These are phyloP conservation scores for Physocladia obscura DNA, from an alignment of 192 early-diverging fungal species.

Conservation along the genomic window DNA sequence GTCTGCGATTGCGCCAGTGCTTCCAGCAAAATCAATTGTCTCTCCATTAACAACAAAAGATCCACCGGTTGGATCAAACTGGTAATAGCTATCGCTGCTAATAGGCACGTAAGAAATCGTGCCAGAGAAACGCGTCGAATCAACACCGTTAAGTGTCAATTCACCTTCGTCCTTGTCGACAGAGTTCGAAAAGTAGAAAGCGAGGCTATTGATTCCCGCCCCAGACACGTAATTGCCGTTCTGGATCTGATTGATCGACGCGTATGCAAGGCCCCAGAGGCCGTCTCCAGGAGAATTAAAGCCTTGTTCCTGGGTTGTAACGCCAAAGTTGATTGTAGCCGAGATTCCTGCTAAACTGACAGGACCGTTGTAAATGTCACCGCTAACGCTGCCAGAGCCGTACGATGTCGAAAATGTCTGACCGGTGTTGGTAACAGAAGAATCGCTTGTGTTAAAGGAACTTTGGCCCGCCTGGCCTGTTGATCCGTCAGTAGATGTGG, in stretches of 20 bases:
- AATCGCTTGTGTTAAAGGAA: slow-evolving; percentile 2
- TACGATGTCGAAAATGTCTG: slow-evolving; percentile 8
- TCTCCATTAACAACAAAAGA: background rate
- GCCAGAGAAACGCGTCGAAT: slow-evolving; percentile 49
- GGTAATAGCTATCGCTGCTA: background rate
- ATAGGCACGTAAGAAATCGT: slow-evolving; percentile 39
- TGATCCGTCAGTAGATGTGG: slow-evolving; percentile 31
- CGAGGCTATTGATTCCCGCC: slow-evolving; percentile 35
- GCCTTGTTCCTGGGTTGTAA: slow-evolving; percentile 15
- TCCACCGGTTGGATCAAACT: background rate
- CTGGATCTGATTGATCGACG: slow-evolving; percentile 33
- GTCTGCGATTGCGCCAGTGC: slow-evolving; percentile 32
- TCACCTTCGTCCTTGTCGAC: slow-evolving; percentile 43
- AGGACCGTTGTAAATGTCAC: slow-evolving; percentile 26
- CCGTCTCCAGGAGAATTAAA: slow-evolving; percentile 31
- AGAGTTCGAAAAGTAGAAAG: slow-evolving; percentile 48
- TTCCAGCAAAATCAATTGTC: background rate
- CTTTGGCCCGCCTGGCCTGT: slow-evolving; percentile 5
- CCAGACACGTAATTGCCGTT: slow-evolving; percentile 8
- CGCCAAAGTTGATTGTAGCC: slow-evolving; percentile 13
- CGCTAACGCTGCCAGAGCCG: slow-evolving; percentile 28
- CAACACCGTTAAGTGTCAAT: slow-evolving; percentile 55
- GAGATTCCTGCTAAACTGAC: slow-evolving; percentile 28
- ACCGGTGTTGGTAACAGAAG: background rate
- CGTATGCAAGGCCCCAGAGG: slow-evolving; percentile 41